Evolutionary conservation across 371 early-diverging fungal species (phyloP), one percentile per base, ranked within the genome.

Genomic region (Mucor sp.): DNA sequence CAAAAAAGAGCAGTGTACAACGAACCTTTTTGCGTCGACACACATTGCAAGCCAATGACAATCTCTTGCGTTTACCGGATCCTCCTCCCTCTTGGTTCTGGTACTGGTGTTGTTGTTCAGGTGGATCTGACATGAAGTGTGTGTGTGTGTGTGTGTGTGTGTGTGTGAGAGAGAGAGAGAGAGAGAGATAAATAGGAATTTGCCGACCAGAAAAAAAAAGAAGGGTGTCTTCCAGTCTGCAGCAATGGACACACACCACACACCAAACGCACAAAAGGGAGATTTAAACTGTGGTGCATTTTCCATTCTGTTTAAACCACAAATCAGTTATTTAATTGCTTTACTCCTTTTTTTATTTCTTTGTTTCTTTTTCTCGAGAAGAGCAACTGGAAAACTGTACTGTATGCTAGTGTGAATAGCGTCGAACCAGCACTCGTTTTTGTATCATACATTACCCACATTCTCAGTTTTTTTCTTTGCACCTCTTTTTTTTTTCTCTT

Each of bases 11-110:
- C 37, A 12, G 37, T 12, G 37, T 35, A 57, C 19, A 32, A 9
- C 75, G 77, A 62, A 89, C 87, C 80, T 91, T 91, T 61, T 87
- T 87, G 67, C 87, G 87, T 35, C 84, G 80, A 72, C 92, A 92
- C 6, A 82, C 77, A 60, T 88, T 88, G 65, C 92, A 92, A 15
- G 92, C 92, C 65, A 89, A 85, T 0, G 87, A 87, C 6, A 86
- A 80, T 28, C 91, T 68, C 67, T 89, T 89, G 6, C 57, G 57
- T 57, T 57, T 57, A n/a, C 0, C 33, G 0, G 57, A 33, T 32
- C 4, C 30, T 57, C 2, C 30, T 57, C n/a, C n/a, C n/a, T n/a
- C n/a, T n/a, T n/a, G n/a, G n/a, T n/a, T n/a, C n/a, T n/a, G n/a
- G n/a, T 56, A n/a, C 7, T 27, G 28, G 15, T 57, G 57, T 3